phyloP scores from a whole-genome alignment of 2,329 filamentous ascomycete species.

The Hypoxylon sp. region DNA sequence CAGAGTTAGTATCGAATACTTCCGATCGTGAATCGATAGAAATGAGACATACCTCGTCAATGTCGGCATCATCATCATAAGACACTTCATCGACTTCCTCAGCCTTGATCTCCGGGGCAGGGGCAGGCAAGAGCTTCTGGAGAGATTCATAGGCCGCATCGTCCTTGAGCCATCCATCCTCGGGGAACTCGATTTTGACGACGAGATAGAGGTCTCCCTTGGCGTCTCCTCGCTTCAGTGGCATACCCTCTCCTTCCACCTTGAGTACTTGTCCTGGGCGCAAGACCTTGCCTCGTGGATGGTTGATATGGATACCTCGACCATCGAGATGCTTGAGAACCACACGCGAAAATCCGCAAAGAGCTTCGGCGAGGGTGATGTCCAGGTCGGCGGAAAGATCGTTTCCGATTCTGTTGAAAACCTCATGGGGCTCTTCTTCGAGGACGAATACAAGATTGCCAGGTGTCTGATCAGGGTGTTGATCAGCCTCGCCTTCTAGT shows the following conservation, averaged over 20 bases:
- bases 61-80: constrained; percentile 84
- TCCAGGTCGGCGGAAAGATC: constrained; percentile 87
- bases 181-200: constrained; percentile 89
- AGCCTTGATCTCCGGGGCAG: constrained; percentile 72
- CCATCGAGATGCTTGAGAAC: constrained; percentile 95
- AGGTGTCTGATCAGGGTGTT: constrained; percentile 87
- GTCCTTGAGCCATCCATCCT: constrained; percentile 84
- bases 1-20: constrained; percentile 48
- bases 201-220: constrained; percentile 91
- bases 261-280: constrained; percentile 88
- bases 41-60: constrained; percentile 76
- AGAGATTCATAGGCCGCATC: constrained; percentile 80
- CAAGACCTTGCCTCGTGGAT: constrained; percentile 85
- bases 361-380: constrained; percentile 84
- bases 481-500: constrained; percentile 93
- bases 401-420: constrained; percentile 85
- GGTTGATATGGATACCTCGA: constrained; percentile 85
- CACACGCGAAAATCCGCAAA: constrained; percentile 90
- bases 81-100: constrained; percentile 89
- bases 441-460: constrained; percentile 95
- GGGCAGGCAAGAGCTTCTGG: constrained; percentile 80
- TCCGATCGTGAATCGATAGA: not conserved
- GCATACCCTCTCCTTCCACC: constrained; percentile 93
- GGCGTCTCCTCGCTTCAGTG: constrained; percentile 84
- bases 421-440: constrained; percentile 83